Conservation (phyloP, 495 filamentous ascomycete species). For the Barbatosphaeria neglecta region DNA sequence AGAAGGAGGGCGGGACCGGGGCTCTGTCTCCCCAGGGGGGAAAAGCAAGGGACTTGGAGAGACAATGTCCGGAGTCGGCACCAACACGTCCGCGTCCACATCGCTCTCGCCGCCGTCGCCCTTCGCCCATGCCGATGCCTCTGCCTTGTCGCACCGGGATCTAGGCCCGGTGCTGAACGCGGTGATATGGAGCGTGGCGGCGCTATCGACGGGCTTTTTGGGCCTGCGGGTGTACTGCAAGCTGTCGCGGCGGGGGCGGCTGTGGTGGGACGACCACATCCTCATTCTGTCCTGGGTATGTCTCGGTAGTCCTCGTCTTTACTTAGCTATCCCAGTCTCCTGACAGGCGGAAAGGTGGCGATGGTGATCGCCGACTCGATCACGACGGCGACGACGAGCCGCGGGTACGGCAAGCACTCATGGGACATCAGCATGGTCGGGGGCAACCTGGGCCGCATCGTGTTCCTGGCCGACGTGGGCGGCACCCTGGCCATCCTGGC, state of each 20-base stretch:
- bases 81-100: not conserved
- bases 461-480: slow-evolving; percentile 3
- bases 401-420: slow-evolving; percentile 12
- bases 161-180: slow-evolving; percentile 13
- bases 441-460: slow-evolving; percentile 2
- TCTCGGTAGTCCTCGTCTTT: not conserved
- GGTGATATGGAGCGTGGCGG: slow-evolving; percentile 14
- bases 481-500: slow-evolving; percentile 11
- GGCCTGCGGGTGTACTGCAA: slow-evolving; percentile 19
- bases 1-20: not conserved
- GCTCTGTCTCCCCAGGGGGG: not conserved
- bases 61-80: not conserved
- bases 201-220: slow-evolving; percentile 11
- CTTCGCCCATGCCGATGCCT: not conserved
- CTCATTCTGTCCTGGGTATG: slow-evolving; percentile 14
- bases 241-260: slow-evolving; percentile 9
- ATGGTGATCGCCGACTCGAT: slow-evolving; percentile 6
- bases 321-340: not conserved
- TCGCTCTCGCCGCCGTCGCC: too few relatives aligned
- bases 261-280: slow-evolving; percentile 22
- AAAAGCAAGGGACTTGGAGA: not conserved
- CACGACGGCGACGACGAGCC: slow-evolving; percentile 6
- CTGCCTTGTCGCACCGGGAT: slow-evolving; percentile 1
- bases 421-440: slow-evolving; percentile 4
- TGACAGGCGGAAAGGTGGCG: slow-evolving; percentile 2